These are phyloP conservation scores for Leptomonas pyrrhocoris DNA, from an alignment of 208 protist genomes.

Conservation along the genomic window DNA sequence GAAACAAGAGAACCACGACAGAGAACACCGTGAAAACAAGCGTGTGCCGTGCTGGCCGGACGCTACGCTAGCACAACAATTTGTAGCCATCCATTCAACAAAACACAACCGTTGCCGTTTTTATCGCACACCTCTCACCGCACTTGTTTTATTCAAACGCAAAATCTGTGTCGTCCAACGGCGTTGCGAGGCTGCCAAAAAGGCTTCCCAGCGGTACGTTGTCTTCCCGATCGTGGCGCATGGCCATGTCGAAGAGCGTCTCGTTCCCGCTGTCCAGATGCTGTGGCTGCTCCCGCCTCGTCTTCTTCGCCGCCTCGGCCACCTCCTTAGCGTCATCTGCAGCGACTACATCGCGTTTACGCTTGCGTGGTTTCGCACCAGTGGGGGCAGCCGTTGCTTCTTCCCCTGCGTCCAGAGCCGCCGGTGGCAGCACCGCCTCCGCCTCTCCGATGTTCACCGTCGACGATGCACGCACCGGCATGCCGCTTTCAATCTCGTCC, in stretches of 20 bases:
- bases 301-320: not conserved
- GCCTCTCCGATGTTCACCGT: not conserved
- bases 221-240: slow-evolving; percentile 19
- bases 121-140: not conserved
- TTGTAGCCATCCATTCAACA: not conserved
- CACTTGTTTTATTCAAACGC: slow-evolving; percentile 19
- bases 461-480: slow-evolving; percentile 24
- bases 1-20: no score
- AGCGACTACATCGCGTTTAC: not conserved
- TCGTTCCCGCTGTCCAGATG: slow-evolving; percentile 17
- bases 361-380: slow-evolving; percentile 12
- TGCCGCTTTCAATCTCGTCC: slow-evolving; percentile 53
- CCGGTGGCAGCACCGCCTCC: slow-evolving; percentile 1
- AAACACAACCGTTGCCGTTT: not conserved
- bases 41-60: no score
- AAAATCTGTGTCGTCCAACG: slow-evolving; percentile 29
- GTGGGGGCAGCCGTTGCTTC: slow-evolving; percentile 23
- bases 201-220: slow-evolving; percentile 13
- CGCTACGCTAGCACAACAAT: no score
- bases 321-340: not conserved
- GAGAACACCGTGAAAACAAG: no score
- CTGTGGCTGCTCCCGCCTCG: not conserved
- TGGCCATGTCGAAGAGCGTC: slow-evolving; percentile 38
- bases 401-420: slow-evolving; percentile 17
- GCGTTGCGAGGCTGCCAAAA: not conserved